A percentile compares a stretch with the other conserved stretches of the same genome.
Evolutionary conservation across 2,329 filamentous ascomycete species (phyloP).

Genomic region (Sporothrix curviconia): DNA sequence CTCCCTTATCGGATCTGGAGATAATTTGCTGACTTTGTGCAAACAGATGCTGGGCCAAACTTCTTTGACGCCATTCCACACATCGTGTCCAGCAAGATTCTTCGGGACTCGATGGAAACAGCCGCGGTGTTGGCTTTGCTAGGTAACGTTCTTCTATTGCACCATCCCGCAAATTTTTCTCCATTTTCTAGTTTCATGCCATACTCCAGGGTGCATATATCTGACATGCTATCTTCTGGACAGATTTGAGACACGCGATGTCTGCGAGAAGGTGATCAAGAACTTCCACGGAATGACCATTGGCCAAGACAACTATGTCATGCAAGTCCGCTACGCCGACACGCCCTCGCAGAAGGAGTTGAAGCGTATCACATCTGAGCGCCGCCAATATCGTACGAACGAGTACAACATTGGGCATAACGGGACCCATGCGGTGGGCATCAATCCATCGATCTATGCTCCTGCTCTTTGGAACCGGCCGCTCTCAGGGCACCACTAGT

Average conservation of each 20-base stretch:
- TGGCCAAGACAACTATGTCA: conserved; percentile 71
- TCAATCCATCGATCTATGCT: conserved; percentile 44
- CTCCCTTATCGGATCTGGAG: not conserved
- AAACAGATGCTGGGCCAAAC: conserved; percentile 67
- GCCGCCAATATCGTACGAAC: conserved; percentile 89
- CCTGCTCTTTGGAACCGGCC: conserved; percentile 33
- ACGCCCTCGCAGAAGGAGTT: conserved; percentile 94
- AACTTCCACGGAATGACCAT: conserved; percentile 75
- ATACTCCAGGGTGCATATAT: no score
- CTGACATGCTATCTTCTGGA: conserved; percentile 15
- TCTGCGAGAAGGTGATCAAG: conserved; percentile 83
- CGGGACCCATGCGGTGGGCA: conserved; percentile 54
- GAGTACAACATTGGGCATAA: conserved; percentile 80
- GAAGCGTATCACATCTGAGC: conserved; percentile 91
- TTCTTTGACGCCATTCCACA: conserved; percentile 71
- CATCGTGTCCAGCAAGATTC: conserved; percentile 90
- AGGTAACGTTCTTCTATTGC: conserved; percentile 53
- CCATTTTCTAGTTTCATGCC: no score
- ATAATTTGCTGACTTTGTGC: not conserved
- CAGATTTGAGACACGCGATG: conserved; percentile 82
- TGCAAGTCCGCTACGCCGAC: conserved; percentile 94
- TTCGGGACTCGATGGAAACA: conserved; percentile 84
- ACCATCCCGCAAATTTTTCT: not conserved
- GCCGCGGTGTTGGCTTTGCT: conserved; percentile 94
- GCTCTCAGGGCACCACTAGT: conserved; percentile 19